A percentile compares a stretch with the other conserved stretches of the same genome.
phyloP scores from a whole-genome alignment of 768 basidiomycete species.

The Lactarius sanguifluus region DNA sequence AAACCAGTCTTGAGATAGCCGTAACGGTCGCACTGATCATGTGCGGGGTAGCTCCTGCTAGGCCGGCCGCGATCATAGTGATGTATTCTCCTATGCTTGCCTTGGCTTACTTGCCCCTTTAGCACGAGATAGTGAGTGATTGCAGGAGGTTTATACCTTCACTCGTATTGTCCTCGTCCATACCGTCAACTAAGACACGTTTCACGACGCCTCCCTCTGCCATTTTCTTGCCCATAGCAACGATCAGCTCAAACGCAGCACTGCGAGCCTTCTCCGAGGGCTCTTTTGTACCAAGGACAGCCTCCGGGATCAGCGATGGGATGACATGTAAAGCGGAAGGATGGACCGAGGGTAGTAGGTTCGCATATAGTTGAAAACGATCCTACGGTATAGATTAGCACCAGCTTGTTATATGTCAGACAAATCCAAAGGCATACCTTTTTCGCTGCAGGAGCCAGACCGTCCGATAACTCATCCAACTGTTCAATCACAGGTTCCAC shows the following conservation, averaged over 20 bases:
- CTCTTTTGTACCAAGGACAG: constrained; percentile 94
- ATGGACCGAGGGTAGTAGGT: constrained; percentile 67
- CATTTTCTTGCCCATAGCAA: constrained; percentile 95
- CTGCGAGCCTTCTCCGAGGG: constrained; percentile 89
- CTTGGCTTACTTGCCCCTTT: constrained; percentile 41
- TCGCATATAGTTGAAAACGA: constrained; percentile 72
- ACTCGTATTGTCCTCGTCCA: constrained; percentile 68
- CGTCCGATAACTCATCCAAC: constrained; percentile 63
- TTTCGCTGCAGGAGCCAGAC: constrained; percentile 81
- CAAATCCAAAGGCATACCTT: constrained; percentile 48
- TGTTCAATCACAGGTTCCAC: constrained; percentile 60
- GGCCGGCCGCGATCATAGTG: constrained; percentile 94
- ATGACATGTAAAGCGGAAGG: constrained; percentile 76
- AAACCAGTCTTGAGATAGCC: constrained; percentile 88
- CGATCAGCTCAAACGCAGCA: constrained; percentile 86
- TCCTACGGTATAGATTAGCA: constrained; percentile 49
- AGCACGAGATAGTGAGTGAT: constrained; percentile 7
- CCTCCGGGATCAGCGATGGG: constrained; percentile 88
- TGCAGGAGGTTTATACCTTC: constrained; percentile 33
- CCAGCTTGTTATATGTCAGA: neutral
- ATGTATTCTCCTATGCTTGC: constrained; percentile 90
- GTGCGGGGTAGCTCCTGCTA: constrained; percentile 91
- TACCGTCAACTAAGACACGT: constrained; percentile 72
- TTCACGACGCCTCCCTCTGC: constrained; percentile 78
- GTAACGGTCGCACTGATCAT: constrained; percentile 99